These are phyloP conservation scores for Jatropha multifida DNA, from an alignment of 441 rosid genomes.

Conservation along the genomic window DNA sequence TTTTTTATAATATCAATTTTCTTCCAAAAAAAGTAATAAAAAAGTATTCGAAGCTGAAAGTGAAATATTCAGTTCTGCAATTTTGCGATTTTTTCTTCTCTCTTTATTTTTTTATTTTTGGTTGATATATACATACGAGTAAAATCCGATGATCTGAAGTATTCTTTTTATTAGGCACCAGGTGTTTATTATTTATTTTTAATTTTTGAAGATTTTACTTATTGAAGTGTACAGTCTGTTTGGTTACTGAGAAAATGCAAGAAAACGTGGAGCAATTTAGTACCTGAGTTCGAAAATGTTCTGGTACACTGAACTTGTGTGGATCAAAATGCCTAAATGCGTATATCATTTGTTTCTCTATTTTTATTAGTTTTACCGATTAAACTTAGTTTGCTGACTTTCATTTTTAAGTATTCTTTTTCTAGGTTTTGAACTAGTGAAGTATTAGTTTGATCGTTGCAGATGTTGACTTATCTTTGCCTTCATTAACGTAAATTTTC, in stretches of 20 bases:
- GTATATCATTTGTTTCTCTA: background rate
- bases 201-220: background rate
- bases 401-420: background rate
- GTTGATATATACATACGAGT: background rate
- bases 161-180: background rate
- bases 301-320: background rate
- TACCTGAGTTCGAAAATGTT: background rate
- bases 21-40: too few species aligned
- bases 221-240: background rate
- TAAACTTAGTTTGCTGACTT: background rate
- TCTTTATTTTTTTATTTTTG: background rate
- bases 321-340: too few species aligned
- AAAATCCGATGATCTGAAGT: conserved; percentile 11
- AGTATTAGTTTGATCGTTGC: background rate
- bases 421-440: background rate
- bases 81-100: background rate
- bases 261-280: background rate
- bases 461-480: background rate
- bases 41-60: background rate
- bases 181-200: background rate
- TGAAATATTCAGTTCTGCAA: background rate
- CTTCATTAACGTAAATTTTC: conserved; percentile 1
- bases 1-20: too few species aligned
- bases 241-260: conserved; percentile 1
- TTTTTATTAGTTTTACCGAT: too few species aligned